These are phyloP conservation scores for Cylindrotheca closterium DNA, from an alignment of 108 stramenopile genomes.

Conservation along the genomic window DNA sequence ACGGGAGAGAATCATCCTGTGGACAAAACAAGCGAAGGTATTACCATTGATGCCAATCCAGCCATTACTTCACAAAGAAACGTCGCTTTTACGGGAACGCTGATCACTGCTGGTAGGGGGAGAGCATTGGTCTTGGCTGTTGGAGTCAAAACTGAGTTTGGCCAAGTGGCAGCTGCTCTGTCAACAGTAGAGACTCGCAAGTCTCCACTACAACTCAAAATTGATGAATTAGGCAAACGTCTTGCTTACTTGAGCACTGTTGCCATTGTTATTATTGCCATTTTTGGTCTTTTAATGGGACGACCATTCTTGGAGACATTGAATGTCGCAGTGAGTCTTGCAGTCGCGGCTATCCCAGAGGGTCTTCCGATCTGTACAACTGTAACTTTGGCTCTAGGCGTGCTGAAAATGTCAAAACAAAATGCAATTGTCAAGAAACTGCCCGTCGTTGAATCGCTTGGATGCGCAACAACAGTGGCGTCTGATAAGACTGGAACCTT, in stretches of 20 bases:
- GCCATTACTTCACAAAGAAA: slow-evolving; percentile 83
- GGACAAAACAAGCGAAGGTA: slow-evolving; percentile 60
- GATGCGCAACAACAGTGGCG: slow-evolving; percentile 91
- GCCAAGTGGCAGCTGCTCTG: slow-evolving; percentile 86
- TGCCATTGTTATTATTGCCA: slow-evolving; percentile 85
- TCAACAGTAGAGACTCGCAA: slow-evolving; percentile 70
- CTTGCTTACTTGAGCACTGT: slow-evolving; percentile 77
- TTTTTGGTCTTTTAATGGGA: slow-evolving; percentile 82
- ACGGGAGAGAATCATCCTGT: slow-evolving; percentile 93
- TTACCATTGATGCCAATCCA: slow-evolving; percentile 16
- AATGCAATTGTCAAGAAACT: slow-evolving; percentile 94
- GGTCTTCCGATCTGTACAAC: slow-evolving; percentile 89
- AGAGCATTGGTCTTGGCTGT: slow-evolving; percentile 88
- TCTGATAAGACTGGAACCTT: slow-evolving; percentile 98
- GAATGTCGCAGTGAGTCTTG: slow-evolving; percentile 95
- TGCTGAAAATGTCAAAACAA: slow-evolving; percentile 86
- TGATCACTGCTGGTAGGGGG: slow-evolving; percentile 89
- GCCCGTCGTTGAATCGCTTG: slow-evolving; percentile 94
- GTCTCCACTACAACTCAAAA: slow-evolving; percentile 93
- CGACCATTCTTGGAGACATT: slow-evolving; percentile 84
- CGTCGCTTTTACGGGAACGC: slow-evolving; percentile 92
- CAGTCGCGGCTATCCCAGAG: slow-evolving; percentile 97
- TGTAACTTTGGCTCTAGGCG: slow-evolving; percentile 91
- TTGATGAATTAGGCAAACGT: slow-evolving; percentile 92
- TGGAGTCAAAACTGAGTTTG: slow-evolving; percentile 89